Percentiles rank a stretch among this genome's conserved stretches.
Conservation (phyloP, 768 basidiomycete species). For the Lentinus tigrinus region DNA sequence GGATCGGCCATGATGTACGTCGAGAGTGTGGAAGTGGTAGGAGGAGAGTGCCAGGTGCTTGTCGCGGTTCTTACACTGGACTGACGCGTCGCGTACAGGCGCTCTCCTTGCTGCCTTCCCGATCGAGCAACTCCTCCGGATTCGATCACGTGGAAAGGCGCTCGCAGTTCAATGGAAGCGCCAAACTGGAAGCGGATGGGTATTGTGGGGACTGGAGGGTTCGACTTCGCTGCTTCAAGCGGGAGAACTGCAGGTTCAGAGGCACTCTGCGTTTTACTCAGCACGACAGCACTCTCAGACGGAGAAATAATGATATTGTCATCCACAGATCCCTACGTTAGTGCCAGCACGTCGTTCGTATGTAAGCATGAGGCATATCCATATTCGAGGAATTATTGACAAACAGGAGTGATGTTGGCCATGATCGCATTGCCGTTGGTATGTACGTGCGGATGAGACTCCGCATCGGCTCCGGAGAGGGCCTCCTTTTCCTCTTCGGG, state of each 20-base stretch:
- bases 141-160: slow-evolving; percentile 16
- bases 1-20: slow-evolving; percentile 69
- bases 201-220: too few species aligned
- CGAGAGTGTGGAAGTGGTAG: slow-evolving; percentile 29
- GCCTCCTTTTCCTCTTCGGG: slow-evolving; percentile 16
- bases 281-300: not conserved
- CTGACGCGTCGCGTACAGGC: slow-evolving; percentile 36
- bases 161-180: not conserved
- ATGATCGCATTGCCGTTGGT: slow-evolving; percentile 13
- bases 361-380: slow-evolving; percentile 37
- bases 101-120: slow-evolving; percentile 18
- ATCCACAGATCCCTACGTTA: slow-evolving; percentile 38
- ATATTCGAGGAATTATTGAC: slow-evolving; percentile 44
- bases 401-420: slow-evolving; percentile 42
- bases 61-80: slow-evolving; percentile 21
- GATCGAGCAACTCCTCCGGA: slow-evolving; percentile 3
- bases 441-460: not conserved
- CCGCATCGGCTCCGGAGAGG: not conserved
- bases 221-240: not conserved
- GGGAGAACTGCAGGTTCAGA: not conserved
- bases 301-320: slow-evolving; percentile 20
- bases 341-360: slow-evolving; percentile 46
- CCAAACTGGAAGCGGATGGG: slow-evolving; percentile 10
- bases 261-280: not conserved
- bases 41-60: slow-evolving; percentile 12